A percentile compares a stretch with the other conserved stretches of the same genome.
phyloP scores from a whole-genome alignment of 2,329 filamentous ascomycete species.

The Cladosporium sphaerospermum region DNA sequence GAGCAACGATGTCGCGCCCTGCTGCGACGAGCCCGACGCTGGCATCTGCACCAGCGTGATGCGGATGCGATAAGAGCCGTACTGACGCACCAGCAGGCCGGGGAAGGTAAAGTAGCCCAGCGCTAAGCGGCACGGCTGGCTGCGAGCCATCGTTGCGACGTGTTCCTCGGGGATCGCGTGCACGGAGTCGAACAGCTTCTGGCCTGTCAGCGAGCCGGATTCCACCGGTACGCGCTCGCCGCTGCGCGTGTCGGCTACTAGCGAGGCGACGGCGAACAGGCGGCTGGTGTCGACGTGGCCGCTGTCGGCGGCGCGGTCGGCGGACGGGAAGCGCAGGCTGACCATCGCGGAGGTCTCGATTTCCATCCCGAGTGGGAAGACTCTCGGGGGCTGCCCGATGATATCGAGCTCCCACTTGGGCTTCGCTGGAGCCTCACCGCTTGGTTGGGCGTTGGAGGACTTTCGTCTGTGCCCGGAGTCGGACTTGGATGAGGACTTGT shows the following conservation, averaged over 20 bases:
- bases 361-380: slow-evolving; percentile 23
- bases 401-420: slow-evolving; percentile 28
- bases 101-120: slow-evolving; percentile 30
- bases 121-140: slow-evolving; percentile 22
- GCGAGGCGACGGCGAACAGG: slow-evolving; percentile 26
- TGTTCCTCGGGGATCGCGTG: slow-evolving; percentile 25
- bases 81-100: slow-evolving; percentile 26
- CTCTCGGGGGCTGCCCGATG: slow-evolving; percentile 25
- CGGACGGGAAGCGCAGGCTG: slow-evolving; percentile 22
- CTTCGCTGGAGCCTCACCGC: slow-evolving; percentile 14
- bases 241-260: slow-evolving; percentile 23
- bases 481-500: slow-evolving; percentile 23
- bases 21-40: slow-evolving; percentile 15
- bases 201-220: slow-evolving; percentile 24
- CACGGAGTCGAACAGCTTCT: slow-evolving; percentile 30
- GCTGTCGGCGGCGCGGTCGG: slow-evolving; percentile 19
- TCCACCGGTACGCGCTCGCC: slow-evolving; percentile 26
- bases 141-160: slow-evolving; percentile 22
- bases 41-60: slow-evolving; percentile 27
- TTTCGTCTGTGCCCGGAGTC: slow-evolving; percentile 22
- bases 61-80: slow-evolving; percentile 26
- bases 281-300: slow-evolving; percentile 23
- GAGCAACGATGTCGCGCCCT: slow-evolving; percentile 18
- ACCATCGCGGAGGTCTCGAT: slow-evolving; percentile 28
- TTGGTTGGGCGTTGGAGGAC: slow-evolving; percentile 14